These are phyloP conservation scores for Favolaschia claudopus DNA, from an alignment of 768 basidiomycete genomes.

Conservation along the genomic window DNA sequence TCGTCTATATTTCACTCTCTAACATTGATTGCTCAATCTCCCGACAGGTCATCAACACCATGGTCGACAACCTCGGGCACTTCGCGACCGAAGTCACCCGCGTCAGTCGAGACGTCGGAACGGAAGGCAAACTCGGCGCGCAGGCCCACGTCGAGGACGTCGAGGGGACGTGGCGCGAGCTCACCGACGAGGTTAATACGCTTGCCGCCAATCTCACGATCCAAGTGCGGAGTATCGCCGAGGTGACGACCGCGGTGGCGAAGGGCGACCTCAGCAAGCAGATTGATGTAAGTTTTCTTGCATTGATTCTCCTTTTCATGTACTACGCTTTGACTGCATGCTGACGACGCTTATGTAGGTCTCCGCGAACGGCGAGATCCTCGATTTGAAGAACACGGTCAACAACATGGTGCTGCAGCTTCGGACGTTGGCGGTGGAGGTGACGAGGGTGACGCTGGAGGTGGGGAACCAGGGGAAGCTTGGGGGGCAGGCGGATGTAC, in stretches of 20 bases:
- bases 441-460: slow-evolving; percentile 87
- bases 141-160: slow-evolving; percentile 77
- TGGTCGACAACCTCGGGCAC: slow-evolving; percentile 58
- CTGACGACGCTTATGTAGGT: slow-evolving; percentile 90
- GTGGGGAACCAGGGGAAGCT: slow-evolving; percentile 29
- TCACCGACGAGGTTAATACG: slow-evolving; percentile 67
- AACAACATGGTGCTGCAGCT: slow-evolving; percentile 94
- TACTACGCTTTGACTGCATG: slow-evolving; percentile 60
- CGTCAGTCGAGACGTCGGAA: slow-evolving; percentile 73
- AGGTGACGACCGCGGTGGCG: slow-evolving; percentile 78
- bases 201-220: slow-evolving; percentile 74
- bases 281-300: slow-evolving; percentile 51
- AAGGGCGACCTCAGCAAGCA: slow-evolving; percentile 75
- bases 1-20: background rate
- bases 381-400: slow-evolving; percentile 90
- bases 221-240: slow-evolving; percentile 81
- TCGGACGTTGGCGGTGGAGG: slow-evolving; percentile 85
- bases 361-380: slow-evolving; percentile 91
- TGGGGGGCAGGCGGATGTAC: slow-evolving; percentile 63
- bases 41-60: slow-evolving; percentile 62
- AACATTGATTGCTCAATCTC: background rate
- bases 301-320: background rate
- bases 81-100: slow-evolving; percentile 69
- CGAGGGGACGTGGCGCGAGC: slow-evolving; percentile 73
- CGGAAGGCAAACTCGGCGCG: slow-evolving; percentile 60